These are phyloP conservation scores for Clonostachys chloroleuca DNA, from an alignment of 2,329 filamentous ascomycete genomes.

Conservation along the genomic window DNA sequence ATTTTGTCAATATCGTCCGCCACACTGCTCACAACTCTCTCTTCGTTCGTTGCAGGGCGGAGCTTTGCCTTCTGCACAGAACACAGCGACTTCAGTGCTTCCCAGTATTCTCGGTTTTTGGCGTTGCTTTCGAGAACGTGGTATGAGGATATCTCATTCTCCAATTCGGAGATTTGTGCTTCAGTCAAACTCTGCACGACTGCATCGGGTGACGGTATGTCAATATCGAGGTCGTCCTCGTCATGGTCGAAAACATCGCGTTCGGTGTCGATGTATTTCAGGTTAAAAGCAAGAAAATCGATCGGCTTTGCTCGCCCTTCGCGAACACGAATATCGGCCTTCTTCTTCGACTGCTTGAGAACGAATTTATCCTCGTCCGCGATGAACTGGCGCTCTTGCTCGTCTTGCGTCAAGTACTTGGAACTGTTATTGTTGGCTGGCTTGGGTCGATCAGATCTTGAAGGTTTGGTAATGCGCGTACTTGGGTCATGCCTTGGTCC, in stretches of 20 bases:
- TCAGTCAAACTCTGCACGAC: constrained; percentile 71
- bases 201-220: constrained; percentile 74
- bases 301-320: constrained; percentile 88
- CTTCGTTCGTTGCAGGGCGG: constrained; percentile 56
- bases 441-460: constrained; percentile 20
- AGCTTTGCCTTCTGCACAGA: constrained; percentile 67
- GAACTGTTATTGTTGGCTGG: constrained; percentile 19
- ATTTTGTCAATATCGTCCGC: constrained; percentile 85
- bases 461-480: constrained; percentile 52
- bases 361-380: constrained; percentile 96
- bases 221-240: constrained; percentile 67
- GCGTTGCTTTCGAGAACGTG: constrained; percentile 73
- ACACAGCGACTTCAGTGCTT: constrained; percentile 81
- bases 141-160: constrained; percentile 79
- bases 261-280: constrained; percentile 83
- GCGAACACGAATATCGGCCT: constrained; percentile 89
- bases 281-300: constrained; percentile 87
- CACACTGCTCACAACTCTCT: constrained; percentile 76
- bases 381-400: constrained; percentile 78
- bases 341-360: constrained; percentile 95
- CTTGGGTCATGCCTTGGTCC: constrained; percentile 50
- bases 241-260: constrained; percentile 84
- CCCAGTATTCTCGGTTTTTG: constrained; percentile 86
- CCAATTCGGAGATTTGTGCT: constrained; percentile 67
- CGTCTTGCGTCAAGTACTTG: constrained; percentile 65